Percentiles rank a stretch among this genome's conserved stretches.
phyloP scores from a whole-genome alignment of 1,284 basidiomycete genomes.

The Caloboletus firmus region DNA sequence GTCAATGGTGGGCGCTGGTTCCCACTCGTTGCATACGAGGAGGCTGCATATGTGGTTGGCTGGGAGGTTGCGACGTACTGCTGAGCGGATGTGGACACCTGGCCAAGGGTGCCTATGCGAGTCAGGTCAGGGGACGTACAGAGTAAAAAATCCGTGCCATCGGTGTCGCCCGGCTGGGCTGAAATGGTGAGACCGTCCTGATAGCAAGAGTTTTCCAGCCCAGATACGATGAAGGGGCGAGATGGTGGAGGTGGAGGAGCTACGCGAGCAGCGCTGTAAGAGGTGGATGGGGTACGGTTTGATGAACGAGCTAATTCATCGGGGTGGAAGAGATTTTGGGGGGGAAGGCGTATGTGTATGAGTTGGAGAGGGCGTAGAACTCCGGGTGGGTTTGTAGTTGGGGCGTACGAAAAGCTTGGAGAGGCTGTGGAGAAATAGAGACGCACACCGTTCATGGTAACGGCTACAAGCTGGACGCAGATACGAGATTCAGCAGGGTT shows the following conservation, averaged over 20 bases:
- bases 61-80: constrained; percentile 41
- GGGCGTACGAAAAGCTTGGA: constrained; percentile 36
- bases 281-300: constrained; percentile 39
- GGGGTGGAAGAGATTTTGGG: constrained; percentile 71
- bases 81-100: constrained; percentile 47
- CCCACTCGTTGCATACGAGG: constrained; percentile 43
- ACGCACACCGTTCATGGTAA: constrained; percentile 77
- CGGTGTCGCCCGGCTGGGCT: constrained; percentile 68
- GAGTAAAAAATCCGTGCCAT: constrained; percentile 73
- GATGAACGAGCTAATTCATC: constrained; percentile 60
- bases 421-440: constrained; percentile 72
- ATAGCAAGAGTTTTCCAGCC: constrained; percentile 61
- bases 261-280: constrained; percentile 48
- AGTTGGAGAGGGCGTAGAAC: constrained; percentile 56
- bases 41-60: constrained; percentile 33
- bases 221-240: constrained; percentile 56
- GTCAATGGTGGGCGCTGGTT: constrained; percentile 62
- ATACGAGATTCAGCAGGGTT: constrained; percentile 61
- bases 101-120: constrained; percentile 62
- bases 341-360: constrained; percentile 77
- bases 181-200: constrained; percentile 63
- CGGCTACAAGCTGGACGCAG: constrained; percentile 73
- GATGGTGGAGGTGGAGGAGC: constrained; percentile 43
- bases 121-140: constrained; percentile 78
- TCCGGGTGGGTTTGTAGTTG: constrained; percentile 35